Percentiles rank a stretch among this genome's conserved stretches.
Evolutionary conservation across 495 filamentous ascomycete species (phyloP).

Genomic region (Aspergillus panamensis): DNA sequence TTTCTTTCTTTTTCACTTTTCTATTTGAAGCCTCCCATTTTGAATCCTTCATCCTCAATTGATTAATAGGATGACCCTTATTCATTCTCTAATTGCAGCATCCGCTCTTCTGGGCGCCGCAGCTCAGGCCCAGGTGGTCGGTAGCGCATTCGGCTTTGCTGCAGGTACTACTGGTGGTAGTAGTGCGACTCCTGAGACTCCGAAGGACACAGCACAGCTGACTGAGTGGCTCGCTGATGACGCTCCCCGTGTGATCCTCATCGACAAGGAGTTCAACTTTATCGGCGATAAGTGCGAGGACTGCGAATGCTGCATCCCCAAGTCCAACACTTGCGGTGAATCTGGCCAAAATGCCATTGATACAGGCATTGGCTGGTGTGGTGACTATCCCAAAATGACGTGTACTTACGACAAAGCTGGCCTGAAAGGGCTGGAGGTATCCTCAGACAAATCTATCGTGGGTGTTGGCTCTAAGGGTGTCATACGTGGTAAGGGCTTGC

Average conservation of each 20-base stretch:
- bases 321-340: constrained; percentile 26
- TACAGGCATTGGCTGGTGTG: constrained; percentile 31
- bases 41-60: background rate
- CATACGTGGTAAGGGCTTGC: constrained; percentile 39
- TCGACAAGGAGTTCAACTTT: constrained; percentile 47
- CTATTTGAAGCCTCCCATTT: constrained; percentile 6
- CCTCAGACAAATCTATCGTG: constrained; percentile 40
- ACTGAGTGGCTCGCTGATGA: constrained; percentile 34
- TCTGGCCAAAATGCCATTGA: constrained; percentile 30
- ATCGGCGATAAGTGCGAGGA: constrained; percentile 38
- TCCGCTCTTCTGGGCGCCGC: constrained; percentile 24
- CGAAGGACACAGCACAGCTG: constrained; percentile 38
- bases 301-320: constrained; percentile 33
- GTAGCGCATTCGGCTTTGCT: constrained; percentile 46
- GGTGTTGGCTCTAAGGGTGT: constrained; percentile 35
- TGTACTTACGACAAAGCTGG: constrained; percentile 40
- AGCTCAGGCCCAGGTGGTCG: constrained; percentile 31
- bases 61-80: constrained; percentile 19
- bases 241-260: constrained; percentile 46
- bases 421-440: constrained; percentile 31
- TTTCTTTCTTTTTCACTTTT: constrained; percentile 15
- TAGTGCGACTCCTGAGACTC: constrained; percentile 40
- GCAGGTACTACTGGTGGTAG: constrained; percentile 50
- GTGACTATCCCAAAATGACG: constrained; percentile 24
- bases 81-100: constrained; percentile 22